Conservation (phyloP, 2,329 filamentous ascomycete species). For the Graphiopsis chlorocephala region DNA sequence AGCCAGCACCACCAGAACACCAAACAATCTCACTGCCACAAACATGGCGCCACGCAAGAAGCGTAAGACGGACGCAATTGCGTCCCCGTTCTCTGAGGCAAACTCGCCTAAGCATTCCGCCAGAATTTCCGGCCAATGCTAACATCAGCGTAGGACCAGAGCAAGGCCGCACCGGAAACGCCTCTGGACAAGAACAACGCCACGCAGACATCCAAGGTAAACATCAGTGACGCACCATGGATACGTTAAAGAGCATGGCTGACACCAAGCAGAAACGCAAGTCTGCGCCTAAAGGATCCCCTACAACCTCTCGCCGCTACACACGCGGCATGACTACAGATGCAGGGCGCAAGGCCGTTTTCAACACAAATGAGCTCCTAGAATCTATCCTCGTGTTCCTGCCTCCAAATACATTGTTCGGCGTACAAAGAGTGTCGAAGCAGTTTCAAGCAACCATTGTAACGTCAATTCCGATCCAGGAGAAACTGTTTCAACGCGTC, state of each 20-base stretch:
- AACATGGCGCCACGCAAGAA: neutral
- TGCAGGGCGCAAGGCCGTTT: constrained; percentile 1
- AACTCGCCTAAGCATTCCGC: neutral
- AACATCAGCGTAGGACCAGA: too few species aligned
- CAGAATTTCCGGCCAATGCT: neutral
- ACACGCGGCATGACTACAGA: neutral
- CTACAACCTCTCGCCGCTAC: neutral
- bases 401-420: neutral
- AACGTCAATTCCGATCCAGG: neutral
- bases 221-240: neutral
- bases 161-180: too few species aligned
- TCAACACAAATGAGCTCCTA: neutral
- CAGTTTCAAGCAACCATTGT: neutral
- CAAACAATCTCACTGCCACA: neutral
- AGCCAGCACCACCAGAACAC: neutral
- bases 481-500: neutral
- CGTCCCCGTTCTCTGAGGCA: too few species aligned
- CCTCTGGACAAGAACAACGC: neutral
- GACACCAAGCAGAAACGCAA: neutral
- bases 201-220: neutral
- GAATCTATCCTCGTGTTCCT: neutral
- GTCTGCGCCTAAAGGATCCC: neutral
- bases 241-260: neutral
- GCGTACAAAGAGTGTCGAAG: constrained; percentile 9
- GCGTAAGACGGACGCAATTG: neutral